Conservation (phyloP, 495 filamentous ascomycete species). For the Hypoxylon cercidicola region DNA sequence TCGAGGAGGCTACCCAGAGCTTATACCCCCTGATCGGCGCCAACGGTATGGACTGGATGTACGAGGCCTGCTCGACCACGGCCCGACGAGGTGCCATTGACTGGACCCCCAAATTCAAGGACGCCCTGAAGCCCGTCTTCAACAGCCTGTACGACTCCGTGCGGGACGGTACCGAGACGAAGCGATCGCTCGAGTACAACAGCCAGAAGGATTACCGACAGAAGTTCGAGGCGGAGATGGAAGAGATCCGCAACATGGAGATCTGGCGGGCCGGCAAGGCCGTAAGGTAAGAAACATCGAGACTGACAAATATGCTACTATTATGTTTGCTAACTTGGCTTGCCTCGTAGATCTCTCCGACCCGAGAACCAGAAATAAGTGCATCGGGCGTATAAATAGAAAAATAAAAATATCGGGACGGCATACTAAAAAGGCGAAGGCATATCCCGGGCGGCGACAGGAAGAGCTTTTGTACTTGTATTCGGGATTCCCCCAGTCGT, state of each 20-base stretch:
- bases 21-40: constrained; percentile 96
- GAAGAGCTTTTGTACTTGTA: constrained; percentile 47
- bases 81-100: constrained; percentile 98
- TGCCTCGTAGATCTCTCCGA: constrained; percentile 72
- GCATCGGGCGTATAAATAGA: constrained; percentile 30
- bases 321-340: constrained; percentile 32
- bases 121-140: constrained; percentile 97
- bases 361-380: constrained; percentile 92
- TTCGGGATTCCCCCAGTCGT: constrained; percentile 45
- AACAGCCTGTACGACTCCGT: constrained; percentile 95
- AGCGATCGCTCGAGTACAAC: constrained; percentile 95
- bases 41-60: constrained; percentile 99
- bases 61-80: constrained; percentile 98
- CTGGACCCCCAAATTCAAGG: constrained; percentile 96
- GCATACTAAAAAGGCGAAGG: constrained; percentile 37
- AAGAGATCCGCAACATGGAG: constrained; percentile 95
- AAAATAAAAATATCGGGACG: constrained; percentile 34
- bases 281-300: constrained; percentile 69
- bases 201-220: constrained; percentile 91
- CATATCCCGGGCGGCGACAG: constrained; percentile 37
- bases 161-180: constrained; percentile 87
- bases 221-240: constrained; percentile 95
- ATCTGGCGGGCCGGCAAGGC: constrained; percentile 99
- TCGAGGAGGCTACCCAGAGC: constrained; percentile 98
- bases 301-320: neutral